A percentile compares a stretch with the other conserved stretches of the same genome.
Evolutionary conservation across 495 filamentous ascomycete species (phyloP).

Genomic region (Podospora sp.): DNA sequence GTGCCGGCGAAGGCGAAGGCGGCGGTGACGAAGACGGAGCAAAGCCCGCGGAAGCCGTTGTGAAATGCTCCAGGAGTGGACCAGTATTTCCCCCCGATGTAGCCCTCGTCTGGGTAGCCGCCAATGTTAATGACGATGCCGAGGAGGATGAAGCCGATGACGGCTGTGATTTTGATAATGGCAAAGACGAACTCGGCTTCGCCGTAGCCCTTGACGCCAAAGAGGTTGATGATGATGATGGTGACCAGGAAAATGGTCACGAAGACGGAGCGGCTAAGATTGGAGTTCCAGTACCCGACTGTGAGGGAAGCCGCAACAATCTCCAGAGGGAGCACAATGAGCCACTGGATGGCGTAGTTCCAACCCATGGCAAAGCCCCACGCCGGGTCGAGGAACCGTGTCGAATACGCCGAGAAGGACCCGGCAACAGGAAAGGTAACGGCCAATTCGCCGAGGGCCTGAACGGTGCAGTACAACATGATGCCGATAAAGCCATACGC

Average conservation of each 20-base stretch:
- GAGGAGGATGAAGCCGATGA: constrained; percentile 85
- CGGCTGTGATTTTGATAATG: constrained; percentile 80
- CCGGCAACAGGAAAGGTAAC: constrained; percentile 90
- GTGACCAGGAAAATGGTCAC: constrained; percentile 78
- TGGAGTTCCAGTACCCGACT: constrained; percentile 77
- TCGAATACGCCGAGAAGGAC: constrained; percentile 91
- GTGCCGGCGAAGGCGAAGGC: constrained; percentile 93
- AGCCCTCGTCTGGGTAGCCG: constrained; percentile 71
- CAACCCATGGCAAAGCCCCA: constrained; percentile 99
- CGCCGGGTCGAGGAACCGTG: constrained; percentile 87
- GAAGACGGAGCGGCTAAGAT: constrained; percentile 73
- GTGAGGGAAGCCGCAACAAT: constrained; percentile 90
- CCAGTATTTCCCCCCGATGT: constrained; percentile 88
- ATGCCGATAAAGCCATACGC: constrained; percentile 79
- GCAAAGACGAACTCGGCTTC: constrained; percentile 92
- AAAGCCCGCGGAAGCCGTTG: constrained; percentile 92
- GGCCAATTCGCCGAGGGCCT: constrained; percentile 89
- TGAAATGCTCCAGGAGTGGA: constrained; percentile 82
- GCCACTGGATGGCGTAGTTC: constrained; percentile 97
- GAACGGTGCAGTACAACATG: constrained; percentile 92
- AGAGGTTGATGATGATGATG: constrained; percentile 81
- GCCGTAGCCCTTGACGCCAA: constrained; percentile 84
- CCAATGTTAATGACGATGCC: constrained; percentile 79
- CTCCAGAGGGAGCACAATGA: constrained; percentile 84
- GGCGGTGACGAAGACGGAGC: constrained; percentile 89